A percentile compares a stretch with the other conserved stretches of the same genome.
Conservation (phyloP, 73 alveolate genomes). For the Stentor coeruleus region DNA sequence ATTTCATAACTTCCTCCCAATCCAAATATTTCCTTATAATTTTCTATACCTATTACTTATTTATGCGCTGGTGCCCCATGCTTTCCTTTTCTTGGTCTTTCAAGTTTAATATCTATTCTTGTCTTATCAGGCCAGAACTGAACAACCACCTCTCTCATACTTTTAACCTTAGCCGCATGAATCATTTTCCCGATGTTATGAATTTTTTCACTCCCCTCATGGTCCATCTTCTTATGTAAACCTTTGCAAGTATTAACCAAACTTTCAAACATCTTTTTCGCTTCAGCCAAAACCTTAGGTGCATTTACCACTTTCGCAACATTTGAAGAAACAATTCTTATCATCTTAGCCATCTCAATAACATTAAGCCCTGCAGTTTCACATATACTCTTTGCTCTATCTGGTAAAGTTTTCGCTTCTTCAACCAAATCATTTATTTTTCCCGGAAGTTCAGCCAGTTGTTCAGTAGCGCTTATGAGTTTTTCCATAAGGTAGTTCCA, state of each 20-base stretch:
- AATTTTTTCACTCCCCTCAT: neutral
- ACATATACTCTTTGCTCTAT: neutral
- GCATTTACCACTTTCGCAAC: neutral
- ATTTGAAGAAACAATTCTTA: neutral
- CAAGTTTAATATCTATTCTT: neutral
- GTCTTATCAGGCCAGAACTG: conserved; percentile 16
- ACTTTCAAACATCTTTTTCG: neutral
- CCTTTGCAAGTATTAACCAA: neutral
- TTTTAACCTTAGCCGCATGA: neutral
- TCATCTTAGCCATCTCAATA: neutral
- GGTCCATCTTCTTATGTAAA: neutral
- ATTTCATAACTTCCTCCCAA: too few relatives aligned
- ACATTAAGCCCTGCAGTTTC: conserved; percentile 6
- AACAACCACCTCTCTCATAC: neutral
- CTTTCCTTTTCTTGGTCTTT: neutral
- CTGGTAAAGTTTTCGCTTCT: neutral
- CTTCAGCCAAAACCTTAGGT: neutral
- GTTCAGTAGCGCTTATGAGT: neutral
- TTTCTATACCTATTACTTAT: too few relatives aligned
- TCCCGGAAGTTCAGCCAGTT: conserved; percentile 18
- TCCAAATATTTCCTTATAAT: too few relatives aligned
- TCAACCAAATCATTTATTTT: neutral
- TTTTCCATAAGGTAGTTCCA: conserved; percentile 18
- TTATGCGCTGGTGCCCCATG: too few relatives aligned
- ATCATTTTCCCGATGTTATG: neutral